Conservation (phyloP, 768 basidiomycete species). For the Suillus cothurnatus region DNA sequence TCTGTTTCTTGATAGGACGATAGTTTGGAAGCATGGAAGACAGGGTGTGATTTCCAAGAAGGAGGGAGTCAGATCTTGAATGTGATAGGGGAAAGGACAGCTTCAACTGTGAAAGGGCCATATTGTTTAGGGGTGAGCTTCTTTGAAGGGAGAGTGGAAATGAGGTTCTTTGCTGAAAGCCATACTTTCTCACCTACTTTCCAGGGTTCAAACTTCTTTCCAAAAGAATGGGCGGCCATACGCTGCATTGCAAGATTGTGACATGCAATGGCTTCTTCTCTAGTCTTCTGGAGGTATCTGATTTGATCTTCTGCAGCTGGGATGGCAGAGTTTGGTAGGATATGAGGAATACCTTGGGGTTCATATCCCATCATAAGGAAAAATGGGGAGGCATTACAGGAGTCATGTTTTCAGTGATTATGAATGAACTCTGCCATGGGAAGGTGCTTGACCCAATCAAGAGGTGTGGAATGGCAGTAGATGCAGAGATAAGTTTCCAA, state of each 20-base stretch:
- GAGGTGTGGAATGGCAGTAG: conserved; percentile 5
- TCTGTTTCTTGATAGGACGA: no score
- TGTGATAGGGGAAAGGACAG: neutral
- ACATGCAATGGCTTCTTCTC: neutral
- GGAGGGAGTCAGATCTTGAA: neutral
- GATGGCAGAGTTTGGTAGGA: no score
- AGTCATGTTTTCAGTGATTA: neutral
- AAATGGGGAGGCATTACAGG: neutral
- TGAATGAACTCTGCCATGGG: conserved; percentile 19
- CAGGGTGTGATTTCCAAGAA: neutral
- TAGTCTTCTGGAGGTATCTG: no score
- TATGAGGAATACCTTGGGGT: neutral
- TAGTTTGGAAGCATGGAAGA: no score
- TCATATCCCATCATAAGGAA: conserved; percentile 8
- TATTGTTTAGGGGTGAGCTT: no score
- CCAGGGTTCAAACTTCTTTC: no score
- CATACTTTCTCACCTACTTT: no score
- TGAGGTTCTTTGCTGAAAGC: no score
- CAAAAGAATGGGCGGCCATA: no score
- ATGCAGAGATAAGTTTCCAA: neutral
- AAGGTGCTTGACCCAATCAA: conserved; percentile 14
- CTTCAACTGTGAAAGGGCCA: neutral
- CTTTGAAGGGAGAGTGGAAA: no score
- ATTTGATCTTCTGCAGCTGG: no score
- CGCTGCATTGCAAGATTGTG: neutral